Evolutionary conservation across 306 rosid genomes (phyloP).

Genomic region (Dicorynia guianensis): DNA sequence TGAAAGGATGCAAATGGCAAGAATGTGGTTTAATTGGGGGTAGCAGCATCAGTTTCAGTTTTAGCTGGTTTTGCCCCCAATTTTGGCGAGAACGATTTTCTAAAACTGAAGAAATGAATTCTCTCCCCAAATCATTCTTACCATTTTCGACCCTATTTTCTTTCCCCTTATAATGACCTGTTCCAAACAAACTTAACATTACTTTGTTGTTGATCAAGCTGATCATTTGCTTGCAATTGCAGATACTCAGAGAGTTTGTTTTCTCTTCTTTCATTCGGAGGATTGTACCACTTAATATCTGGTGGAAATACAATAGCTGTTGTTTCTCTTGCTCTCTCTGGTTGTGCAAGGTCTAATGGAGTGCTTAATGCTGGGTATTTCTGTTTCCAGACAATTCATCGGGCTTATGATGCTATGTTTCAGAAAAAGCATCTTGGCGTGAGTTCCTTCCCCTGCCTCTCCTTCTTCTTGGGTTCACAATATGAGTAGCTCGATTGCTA

Average conservation of each 20-base stretch:
- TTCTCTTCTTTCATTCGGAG: slow-evolving; percentile 79
- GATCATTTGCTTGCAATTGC: slow-evolving; percentile 39
- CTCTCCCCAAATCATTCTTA: no score
- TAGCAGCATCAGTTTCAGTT: no score
- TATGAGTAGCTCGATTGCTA: slow-evolving; percentile 24
- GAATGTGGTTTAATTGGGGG: no score
- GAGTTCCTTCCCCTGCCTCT: slow-evolving; percentile 39
- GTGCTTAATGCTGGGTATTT: slow-evolving; percentile 88
- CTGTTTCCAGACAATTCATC: slow-evolving; percentile 87
- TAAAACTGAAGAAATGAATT: no score
- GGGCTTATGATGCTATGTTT: slow-evolving; percentile 62
- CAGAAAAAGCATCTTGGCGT: slow-evolving; percentile 56
- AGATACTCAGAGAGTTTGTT: slow-evolving; percentile 89
- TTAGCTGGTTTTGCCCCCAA: no score
- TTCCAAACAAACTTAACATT: neutral
- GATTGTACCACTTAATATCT: slow-evolving; percentile 71
- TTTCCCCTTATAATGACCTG: no score
- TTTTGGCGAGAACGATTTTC: no score
- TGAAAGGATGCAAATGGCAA: no score
- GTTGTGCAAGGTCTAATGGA: slow-evolving; percentile 87
- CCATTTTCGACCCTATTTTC: no score
- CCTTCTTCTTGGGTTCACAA: neutral
- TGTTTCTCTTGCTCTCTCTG: slow-evolving; percentile 73
- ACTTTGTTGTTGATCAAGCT: neutral
- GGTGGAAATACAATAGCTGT: slow-evolving; percentile 61